These are phyloP conservation scores for Pestalotiopsis sp. DNA, from an alignment of 2,329 filamentous ascomycete genomes.

Conservation along the genomic window DNA sequence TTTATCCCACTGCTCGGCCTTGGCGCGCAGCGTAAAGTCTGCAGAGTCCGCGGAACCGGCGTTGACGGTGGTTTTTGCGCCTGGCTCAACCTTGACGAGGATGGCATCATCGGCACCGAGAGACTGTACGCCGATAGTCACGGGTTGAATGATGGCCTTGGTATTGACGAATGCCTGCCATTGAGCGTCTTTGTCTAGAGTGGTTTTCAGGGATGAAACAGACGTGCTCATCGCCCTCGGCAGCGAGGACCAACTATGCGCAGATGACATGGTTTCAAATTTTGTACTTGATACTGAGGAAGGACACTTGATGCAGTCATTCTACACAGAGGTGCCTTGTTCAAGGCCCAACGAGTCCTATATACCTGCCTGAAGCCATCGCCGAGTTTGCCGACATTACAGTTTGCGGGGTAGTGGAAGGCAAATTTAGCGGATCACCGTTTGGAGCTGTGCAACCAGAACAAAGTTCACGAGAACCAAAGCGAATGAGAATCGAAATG, in stretches of 20 bases:
- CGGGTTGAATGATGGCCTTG: neutral
- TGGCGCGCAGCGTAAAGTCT: neutral
- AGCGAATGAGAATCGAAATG: neutral
- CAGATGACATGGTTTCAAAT: neutral
- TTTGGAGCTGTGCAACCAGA: neutral
- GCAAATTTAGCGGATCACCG: neutral
- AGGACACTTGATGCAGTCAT: neutral
- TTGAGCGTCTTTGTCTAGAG: neutral
- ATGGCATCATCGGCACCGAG: neutral
- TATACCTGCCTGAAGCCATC: no score
- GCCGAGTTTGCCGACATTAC: neutral
- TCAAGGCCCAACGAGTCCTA: no score
- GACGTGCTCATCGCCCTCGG: neutral
- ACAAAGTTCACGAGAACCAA: neutral
- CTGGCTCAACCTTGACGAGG: neutral
- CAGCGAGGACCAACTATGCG: neutral
- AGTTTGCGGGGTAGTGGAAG: neutral
- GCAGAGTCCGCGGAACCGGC: neutral
- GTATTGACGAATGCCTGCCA: slow-evolving; percentile 7
- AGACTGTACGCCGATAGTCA: slow-evolving; percentile 1
- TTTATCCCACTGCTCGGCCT: slow-evolving; percentile 3
- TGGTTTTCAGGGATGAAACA: neutral
- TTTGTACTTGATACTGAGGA: no score
- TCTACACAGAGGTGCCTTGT: no score
- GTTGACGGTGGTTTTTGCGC: neutral